phyloP scores from a whole-genome alignment of 2,329 filamentous ascomycete species.

The Sphaerulina musiva region DNA sequence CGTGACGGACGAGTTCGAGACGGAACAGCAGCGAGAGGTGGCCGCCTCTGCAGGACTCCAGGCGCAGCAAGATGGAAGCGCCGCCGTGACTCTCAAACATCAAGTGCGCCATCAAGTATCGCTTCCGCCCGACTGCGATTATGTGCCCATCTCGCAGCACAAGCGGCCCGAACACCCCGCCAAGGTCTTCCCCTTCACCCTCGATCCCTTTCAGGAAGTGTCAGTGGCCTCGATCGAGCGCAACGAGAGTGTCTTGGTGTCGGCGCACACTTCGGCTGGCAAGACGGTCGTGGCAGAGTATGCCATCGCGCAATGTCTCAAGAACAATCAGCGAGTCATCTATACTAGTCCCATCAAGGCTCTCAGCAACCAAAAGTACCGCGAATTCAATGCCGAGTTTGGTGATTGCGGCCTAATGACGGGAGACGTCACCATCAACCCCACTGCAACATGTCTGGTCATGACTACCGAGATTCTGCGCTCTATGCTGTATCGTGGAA shows the following conservation, averaged over 20 bases:
- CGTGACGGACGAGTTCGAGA: conserved; percentile 89
- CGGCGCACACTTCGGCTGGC: conserved; percentile 92
- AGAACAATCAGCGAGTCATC: conserved; percentile 95
- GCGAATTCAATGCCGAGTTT: conserved; percentile 92
- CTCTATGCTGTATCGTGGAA: conserved; percentile 96
- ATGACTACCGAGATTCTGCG: conserved; percentile 99
- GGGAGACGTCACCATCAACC: conserved; percentile 98
- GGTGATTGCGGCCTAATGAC: conserved; percentile 98
- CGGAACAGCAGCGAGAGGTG: conserved; percentile 85
- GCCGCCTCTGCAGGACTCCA: conserved; percentile 67
- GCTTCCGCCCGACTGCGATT: conserved; percentile 71
- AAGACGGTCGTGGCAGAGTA: conserved; percentile 99
- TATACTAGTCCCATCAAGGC: conserved; percentile 99
- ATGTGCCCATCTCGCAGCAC: conserved; percentile 85
- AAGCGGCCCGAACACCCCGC: conserved; percentile 83
- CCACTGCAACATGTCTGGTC: conserved; percentile 92
- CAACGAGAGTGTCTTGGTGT: conserved; percentile 92
- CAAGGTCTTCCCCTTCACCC: conserved; percentile 75
- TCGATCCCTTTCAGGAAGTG: conserved; percentile 95
- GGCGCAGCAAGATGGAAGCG: conserved; percentile 56
- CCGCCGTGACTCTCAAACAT: conserved; percentile 79
- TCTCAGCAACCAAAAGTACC: conserved; percentile 95
- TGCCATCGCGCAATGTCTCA: conserved; percentile 92
- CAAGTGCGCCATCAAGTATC: conserved; percentile 98
- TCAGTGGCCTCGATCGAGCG: conserved; percentile 92